Evolutionary conservation across 441 rosid species (phyloP).

Genomic region (Mallotus repandus): DNA sequence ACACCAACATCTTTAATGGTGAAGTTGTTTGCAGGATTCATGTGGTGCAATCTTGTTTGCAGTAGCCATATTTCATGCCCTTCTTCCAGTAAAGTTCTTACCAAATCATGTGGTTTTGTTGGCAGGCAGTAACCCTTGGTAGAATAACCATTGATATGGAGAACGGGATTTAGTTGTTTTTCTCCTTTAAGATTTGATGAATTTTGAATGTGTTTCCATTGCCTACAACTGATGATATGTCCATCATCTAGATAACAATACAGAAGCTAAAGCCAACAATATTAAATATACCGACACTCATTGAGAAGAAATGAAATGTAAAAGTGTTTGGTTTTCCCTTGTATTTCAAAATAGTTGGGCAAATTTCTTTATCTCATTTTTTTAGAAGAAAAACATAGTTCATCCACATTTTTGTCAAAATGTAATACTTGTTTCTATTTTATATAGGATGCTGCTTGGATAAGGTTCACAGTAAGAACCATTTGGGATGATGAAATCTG

Average conservation of each 20-base stretch:
- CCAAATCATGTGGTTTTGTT: constrained; percentile 43
- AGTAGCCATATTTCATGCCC: constrained; percentile 49
- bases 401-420: neutral
- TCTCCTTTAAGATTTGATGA: constrained; percentile 12
- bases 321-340: neutral
- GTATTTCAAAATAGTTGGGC: neutral
- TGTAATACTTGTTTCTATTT: constrained; percentile 37
- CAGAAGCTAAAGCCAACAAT: constrained; percentile 13
- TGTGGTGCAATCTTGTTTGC: constrained; percentile 42
- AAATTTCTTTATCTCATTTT: neutral
- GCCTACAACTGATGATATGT: constrained; percentile 35
- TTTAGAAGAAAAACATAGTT: neutral
- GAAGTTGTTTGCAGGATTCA: too few species aligned
- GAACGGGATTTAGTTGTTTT: constrained; percentile 31
- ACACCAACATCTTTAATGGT: too few species aligned
- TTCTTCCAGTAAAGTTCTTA: constrained; percentile 42
- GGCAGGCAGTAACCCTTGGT: constrained; percentile 41
- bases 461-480: constrained; percentile 23
- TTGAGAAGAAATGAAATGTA: neutral
- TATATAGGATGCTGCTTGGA: constrained; percentile 33
- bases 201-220: constrained; percentile 33
- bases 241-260: constrained; percentile 38
- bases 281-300: neutral
- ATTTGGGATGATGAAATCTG: neutral
- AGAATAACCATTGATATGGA: constrained; percentile 43